Evolutionary conservation across 495 filamentous ascomycete species (phyloP).

Genomic region (Aspergillus egyptiacus): DNA sequence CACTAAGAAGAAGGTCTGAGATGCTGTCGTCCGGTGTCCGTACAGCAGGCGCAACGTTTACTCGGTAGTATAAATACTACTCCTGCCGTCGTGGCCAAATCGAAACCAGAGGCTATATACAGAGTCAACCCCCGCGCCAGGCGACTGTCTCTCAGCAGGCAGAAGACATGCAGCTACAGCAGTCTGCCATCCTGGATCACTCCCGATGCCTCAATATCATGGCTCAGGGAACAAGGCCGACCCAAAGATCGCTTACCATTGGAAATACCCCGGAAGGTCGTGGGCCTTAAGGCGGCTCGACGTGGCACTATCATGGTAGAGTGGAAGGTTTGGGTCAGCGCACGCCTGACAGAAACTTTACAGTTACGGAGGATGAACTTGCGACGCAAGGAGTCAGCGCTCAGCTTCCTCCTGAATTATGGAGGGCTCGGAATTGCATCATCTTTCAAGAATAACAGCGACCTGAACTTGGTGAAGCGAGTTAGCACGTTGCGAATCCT

Average conservation of each 20-base stretch:
- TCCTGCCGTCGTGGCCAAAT: conserved; percentile 1
- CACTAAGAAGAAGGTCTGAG: conserved; percentile 11
- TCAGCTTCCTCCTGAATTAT: conserved; percentile 3
- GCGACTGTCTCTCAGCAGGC: conserved; percentile 4
- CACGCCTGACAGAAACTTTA: neutral
- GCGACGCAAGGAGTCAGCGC: conserved; percentile 5
- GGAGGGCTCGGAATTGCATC: neutral
- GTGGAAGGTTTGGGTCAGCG: neutral
- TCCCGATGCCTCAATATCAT: neutral
- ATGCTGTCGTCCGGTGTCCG: neutral
- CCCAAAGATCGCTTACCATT: neutral
- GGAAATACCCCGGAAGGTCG: conserved; percentile 12
- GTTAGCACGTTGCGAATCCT: neutral
- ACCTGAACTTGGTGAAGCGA: neutral
- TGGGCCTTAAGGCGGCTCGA: neutral
- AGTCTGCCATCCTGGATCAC: neutral
- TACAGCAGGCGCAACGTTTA: neutral
- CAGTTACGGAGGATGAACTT: conserved; percentile 1
- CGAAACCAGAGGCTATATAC: neutral
- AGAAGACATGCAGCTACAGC: conserved; percentile 3
- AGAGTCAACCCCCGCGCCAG: neutral
- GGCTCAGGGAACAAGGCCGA: neutral
- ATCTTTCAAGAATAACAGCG: neutral
- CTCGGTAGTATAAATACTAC: conserved; percentile 1
- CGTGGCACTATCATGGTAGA: conserved; percentile 7